Base-by-base conservation (phyloP, 768 basidiomycete genomes). In the Suillus placidus region DNA sequence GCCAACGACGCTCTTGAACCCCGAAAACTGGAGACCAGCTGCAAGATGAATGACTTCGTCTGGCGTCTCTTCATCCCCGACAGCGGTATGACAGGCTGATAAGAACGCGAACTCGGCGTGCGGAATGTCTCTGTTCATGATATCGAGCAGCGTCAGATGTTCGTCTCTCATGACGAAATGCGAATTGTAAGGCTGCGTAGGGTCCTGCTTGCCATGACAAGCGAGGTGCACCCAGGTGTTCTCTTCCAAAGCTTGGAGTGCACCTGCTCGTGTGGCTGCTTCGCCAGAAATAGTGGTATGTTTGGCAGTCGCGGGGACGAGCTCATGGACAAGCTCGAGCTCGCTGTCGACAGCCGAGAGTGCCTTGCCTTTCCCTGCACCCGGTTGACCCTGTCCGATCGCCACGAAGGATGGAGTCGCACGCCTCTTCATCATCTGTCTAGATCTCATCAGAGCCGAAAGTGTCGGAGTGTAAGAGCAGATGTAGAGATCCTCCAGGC, bases 191-290 rank as follows among this genome's bases (percentile, higher is more conserved):
- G 78, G 78, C 4, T 71, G 66, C 0, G 47, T 35, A 2, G 37
- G 3, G 43, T 72, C 57, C 7, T 74, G 73, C 0, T 49, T 52
- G 0, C 78, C 75, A 26, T 78, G 77, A 18, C 78, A 80, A 0
- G 76, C 77, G 4, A 80, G 61, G 52, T 78, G 77, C 0, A 70
- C 70, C 75, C 76, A 77, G 0, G 62, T 10, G 62, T 76, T 71
- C 6, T 66, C 60, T 6, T 55, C 20, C 6, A 77, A 64, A 4
- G 66, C 69, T 0, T 37, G 0, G 6, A 72, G 60, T 0, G 70
- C 74, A 3, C 62, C 66, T 2, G 66, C 61, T 0, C 52, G 65
- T 0, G 67, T 76, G 4, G 71, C 66, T 3, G 61, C 57, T 7
- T 69, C 42, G 1, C 68, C 73, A 0, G 54, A 55, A 20, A 77